Base-by-base conservation (phyloP, 179 eudicot species). In the Amaranthus tricolor region DNA sequence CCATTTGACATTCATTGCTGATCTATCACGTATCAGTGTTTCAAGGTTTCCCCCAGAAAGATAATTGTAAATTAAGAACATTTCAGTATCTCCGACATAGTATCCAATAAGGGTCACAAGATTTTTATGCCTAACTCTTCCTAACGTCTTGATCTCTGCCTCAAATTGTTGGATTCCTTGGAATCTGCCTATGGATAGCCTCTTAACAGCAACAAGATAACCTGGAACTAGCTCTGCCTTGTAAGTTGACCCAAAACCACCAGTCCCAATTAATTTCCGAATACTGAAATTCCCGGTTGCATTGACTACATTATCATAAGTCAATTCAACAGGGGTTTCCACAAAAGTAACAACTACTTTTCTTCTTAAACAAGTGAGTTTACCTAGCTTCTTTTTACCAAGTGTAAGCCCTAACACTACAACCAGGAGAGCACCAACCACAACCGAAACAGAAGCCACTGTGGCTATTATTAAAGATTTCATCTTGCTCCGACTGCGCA, bases 21-120 rank as follows among this genome's bases (percentile, higher is more conserved):
- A 83, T 69, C 83, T 77, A 13, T 82, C 84, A 61, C 79, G 91
- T 53, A 88, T 88, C 81, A 88, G 86, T 45, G 84, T 84, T 73
- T 86, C 89, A 9, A 86, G 86, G 68, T 88, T 88, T 74, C 88
- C 91, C 63, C 88, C 91, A 6, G 88, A 76, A 53, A 88, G 86
- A 76, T 84, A 88, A 72, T 88, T 88, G 82, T 88, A 88, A 62
- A 88, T 79, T 79, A 88, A 80, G 71, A 88, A 86, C 88, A 84
- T 88, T 77, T 88, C 89, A 4, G 81, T 63, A 75, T 88, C 89
- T 66, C 89, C 86, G 50, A 86, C 89, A 67, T 88, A 80, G 67
- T 88, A 88, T 17, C 89, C 91, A 57, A 86, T 74, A 52, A 88
- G 91, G 61, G 91, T 88, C 45, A 88, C 89, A 2, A 88, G 89